Evolutionary conservation across 352 stramenopile species (phyloP).

Genomic region (Phytophthora rubi): DNA sequence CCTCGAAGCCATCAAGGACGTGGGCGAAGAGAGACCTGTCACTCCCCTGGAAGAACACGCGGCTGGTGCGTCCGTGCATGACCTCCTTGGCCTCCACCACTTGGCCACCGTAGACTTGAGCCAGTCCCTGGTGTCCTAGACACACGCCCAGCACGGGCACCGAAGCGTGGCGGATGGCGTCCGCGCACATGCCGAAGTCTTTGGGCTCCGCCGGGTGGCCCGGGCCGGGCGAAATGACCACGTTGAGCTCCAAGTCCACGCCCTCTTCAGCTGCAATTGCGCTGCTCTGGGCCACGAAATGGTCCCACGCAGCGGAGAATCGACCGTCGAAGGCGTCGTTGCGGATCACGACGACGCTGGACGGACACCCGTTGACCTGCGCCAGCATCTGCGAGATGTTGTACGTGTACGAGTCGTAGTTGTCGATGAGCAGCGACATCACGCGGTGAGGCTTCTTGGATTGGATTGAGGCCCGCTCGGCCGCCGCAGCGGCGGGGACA

Average conservation of each 20-base stretch:
- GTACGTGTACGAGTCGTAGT: slow-evolving; percentile 99
- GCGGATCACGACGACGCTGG: slow-evolving; percentile 86
- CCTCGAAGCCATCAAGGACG: slow-evolving; percentile 80
- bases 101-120: slow-evolving; percentile 82
- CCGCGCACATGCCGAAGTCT: slow-evolving; percentile 91
- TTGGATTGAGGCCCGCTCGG: neutral
- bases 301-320: slow-evolving; percentile 61
- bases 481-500: slow-evolving; percentile 1
- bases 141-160: slow-evolving; percentile 96
- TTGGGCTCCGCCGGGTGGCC: slow-evolving; percentile 75
- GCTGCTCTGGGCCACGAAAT: slow-evolving; percentile 55
- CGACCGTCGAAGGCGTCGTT: slow-evolving; percentile 91
- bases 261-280: slow-evolving; percentile 23
- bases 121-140: slow-evolving; percentile 97
- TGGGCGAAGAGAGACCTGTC: slow-evolving; percentile 56
- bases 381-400: slow-evolving; percentile 96
- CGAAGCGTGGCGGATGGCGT: slow-evolving; percentile 60
- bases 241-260: slow-evolving; percentile 59
- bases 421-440: slow-evolving; percentile 94
- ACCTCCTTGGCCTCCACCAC: slow-evolving; percentile 87
- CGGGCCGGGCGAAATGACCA: slow-evolving; percentile 92
- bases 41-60: slow-evolving; percentile 49
- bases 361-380: slow-evolving; percentile 80
- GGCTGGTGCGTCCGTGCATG: slow-evolving; percentile 94
- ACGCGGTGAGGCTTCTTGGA: slow-evolving; percentile 43